Evolutionary conservation across 306 rosid genomes (phyloP), one percentile per base, ranked within the genome.

Genomic region (Adenanthera pavonina): DNA sequence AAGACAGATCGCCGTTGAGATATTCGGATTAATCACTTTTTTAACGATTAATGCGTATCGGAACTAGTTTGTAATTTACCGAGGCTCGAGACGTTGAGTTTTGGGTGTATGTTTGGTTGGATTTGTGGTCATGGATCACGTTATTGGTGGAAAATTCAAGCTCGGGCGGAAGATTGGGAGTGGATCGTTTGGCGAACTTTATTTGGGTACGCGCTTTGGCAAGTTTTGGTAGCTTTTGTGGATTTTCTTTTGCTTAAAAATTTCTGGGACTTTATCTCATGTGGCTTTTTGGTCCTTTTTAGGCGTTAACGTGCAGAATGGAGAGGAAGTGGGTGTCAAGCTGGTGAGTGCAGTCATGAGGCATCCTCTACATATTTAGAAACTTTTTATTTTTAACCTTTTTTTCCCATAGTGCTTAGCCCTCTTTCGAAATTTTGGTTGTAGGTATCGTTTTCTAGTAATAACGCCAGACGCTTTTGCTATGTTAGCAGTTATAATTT

Each of bases 271-370:
- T n/a, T 79, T 2, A n/a, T 69, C 83, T 59, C 6, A 68, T 76
- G 69, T 75, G 86, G 72, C 19, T 54, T 80, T 78, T 83, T 74
- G 77, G 74, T 87, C 87, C 75, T 78, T 80, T 78, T 80, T 88
- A 95, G 99, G 94, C 54, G 86, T 90, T 82, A 95, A 95, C 90
- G 90, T 95, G 3, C 98, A 95, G 75, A 91, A 83, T 80, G 98
- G 97, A 53, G 99, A 95, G 87, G 99, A 95, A 84, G 99, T 95
- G 75, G 99, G 96, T 85, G 96, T 95, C 68, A 95, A 95, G 87
- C 91, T 95, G 93, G 99, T 95, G 83, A 74, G 96, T 84, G 78
- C 61, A 72, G 52, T 49, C 34, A 56, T 48, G 53, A 56, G 59
- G 57, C 72, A 59, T 86, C 76, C 13, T 33, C 66, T 86, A 8